phyloP scores from a whole-genome alignment of 2,329 filamentous ascomycete genomes.

The Onygenales sp. region DNA sequence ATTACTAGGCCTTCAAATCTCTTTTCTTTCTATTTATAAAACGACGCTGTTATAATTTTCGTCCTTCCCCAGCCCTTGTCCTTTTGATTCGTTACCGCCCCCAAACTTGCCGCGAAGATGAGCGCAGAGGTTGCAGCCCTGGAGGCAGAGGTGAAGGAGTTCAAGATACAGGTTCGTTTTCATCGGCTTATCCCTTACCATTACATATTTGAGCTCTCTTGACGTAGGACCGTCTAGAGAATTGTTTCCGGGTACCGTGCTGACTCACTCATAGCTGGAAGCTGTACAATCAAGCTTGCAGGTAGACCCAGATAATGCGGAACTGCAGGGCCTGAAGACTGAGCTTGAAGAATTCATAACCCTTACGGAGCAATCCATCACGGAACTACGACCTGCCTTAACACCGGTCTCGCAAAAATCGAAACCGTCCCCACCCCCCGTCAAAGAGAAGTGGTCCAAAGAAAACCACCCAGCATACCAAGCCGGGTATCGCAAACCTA shows the following conservation, averaged over 20 bases:
- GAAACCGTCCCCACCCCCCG: slow-evolving; percentile 41
- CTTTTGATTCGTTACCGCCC: too few species aligned
- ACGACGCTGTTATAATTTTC: neutral
- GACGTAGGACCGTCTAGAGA: neutral
- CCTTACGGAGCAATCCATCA: slow-evolving; percentile 69
- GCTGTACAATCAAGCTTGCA: slow-evolving; percentile 66
- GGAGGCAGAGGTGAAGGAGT: slow-evolving; percentile 48
- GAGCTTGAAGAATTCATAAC: slow-evolving; percentile 77
- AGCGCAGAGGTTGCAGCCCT: slow-evolving; percentile 32
- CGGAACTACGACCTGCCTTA: slow-evolving; percentile 60
- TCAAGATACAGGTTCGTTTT: slow-evolving; percentile 44
- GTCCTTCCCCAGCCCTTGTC: neutral
- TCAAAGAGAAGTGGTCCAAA: slow-evolving; percentile 65
- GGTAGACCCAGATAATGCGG: slow-evolving; percentile 69
- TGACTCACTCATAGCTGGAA: slow-evolving; percentile 51
- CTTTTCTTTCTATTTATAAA: neutral
- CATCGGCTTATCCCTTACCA: neutral
- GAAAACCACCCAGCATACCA: slow-evolving; percentile 72
- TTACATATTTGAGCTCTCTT: neutral
- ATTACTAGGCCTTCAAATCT: neutral
- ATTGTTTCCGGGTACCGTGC: neutral
- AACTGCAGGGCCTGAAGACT: slow-evolving; percentile 65
- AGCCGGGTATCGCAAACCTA: slow-evolving; percentile 46
- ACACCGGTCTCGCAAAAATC: slow-evolving; percentile 34
- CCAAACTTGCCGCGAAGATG: slow-evolving; percentile 21